Evolutionary conservation across 2,329 filamentous ascomycete genomes (phyloP), one percentile per base, ranked within the genome.

Genomic region (Talaromyces piceae): DNA sequence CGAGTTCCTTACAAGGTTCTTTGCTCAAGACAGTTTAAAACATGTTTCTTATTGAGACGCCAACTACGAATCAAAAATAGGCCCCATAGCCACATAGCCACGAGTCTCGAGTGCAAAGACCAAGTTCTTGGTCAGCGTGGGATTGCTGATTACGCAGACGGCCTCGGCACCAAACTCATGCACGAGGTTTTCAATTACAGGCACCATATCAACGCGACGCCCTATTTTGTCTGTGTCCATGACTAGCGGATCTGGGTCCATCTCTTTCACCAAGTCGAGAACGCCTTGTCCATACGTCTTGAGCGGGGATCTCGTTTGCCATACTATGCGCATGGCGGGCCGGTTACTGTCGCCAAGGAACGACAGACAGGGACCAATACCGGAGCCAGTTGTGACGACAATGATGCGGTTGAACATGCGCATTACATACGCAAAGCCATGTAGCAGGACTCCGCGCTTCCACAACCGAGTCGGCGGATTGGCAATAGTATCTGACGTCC

Each of bases 141-240:
- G 80, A 63, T 89, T 90, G 50, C 82, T 82, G 59, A 90, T 84
- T 54, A 88, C 77, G 61, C 88, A 83, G 31, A 88, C 83, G 2
- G 84, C 86, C 72, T 89, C 85, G 1, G 77, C 76, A 0, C 68
- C 57, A 23, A 71, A 71, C 27, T 76, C 66, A 45, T 59, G 60
- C 45, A 70, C 71, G 47, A 83, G 69, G 7, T 72, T 67, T 58
- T 78, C 82, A 33, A 77, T 74, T 43, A 81, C 70, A 11, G 72
- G 73, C 25, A 84, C 60, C 63, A 87, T 77, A 62, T 88, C 79
- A 2, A 82, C 77, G 6, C 51, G 50, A 5, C 84, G 74, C 0
- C 82, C 83, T 27, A 73, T 71, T 30, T 67, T 63, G 50, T 76
- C 75, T 2, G 84, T 88, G 63, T 90, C 83, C 63, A 87, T 77